Conservation (phyloP, 2,329 filamentous ascomycete genomes). For the Orbilia ellipsospora region DNA sequence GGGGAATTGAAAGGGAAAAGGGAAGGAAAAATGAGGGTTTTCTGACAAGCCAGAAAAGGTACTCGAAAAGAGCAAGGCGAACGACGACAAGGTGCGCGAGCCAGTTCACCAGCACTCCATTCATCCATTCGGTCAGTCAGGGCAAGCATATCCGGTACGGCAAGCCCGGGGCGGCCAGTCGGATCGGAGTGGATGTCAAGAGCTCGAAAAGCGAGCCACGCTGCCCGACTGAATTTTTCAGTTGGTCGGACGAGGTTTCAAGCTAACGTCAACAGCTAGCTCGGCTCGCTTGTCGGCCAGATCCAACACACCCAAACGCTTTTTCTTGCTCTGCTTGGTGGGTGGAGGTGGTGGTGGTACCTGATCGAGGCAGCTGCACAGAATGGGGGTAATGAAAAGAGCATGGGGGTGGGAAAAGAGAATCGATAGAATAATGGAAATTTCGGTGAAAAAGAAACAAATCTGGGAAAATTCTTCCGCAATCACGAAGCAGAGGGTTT, state of each 20-base stretch:
- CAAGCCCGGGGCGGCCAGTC: slow-evolving; percentile 51
- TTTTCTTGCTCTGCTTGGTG: too few relatives aligned
- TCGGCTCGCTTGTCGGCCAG: slow-evolving; percentile 14
- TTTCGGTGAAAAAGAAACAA: slow-evolving; percentile 56
- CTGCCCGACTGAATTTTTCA: not conserved
- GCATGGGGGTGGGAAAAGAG: slow-evolving; percentile 1
- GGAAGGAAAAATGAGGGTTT: slow-evolving; percentile 20
- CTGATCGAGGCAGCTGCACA: slow-evolving; percentile 13
- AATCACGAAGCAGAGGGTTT: not conserved
- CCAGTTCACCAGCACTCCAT: slow-evolving; percentile 12
- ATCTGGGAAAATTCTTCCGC: slow-evolving; percentile 19
- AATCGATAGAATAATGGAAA: slow-evolving; percentile 55
- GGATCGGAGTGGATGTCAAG: slow-evolving; percentile 35
- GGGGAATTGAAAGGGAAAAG: not conserved
- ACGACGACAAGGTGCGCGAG: slow-evolving; percentile 36
- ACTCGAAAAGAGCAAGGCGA: slow-evolving; percentile 49
- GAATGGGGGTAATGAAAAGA: slow-evolving; percentile 23
- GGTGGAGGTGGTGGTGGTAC: slow-evolving; percentile 41
- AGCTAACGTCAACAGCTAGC: not conserved
- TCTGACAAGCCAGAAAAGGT: slow-evolving; percentile 47
- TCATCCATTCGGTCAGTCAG: slow-evolving; percentile 28
- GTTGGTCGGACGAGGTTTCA: not conserved
- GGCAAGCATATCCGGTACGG: slow-evolving; percentile 47
- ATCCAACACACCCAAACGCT: slow-evolving; percentile 11
- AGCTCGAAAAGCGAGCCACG: not conserved